Evolutionary conservation across 768 basidiomycete genomes (phyloP), one percentile per base, ranked within the genome.

Genomic region (Auricularia sp.): DNA sequence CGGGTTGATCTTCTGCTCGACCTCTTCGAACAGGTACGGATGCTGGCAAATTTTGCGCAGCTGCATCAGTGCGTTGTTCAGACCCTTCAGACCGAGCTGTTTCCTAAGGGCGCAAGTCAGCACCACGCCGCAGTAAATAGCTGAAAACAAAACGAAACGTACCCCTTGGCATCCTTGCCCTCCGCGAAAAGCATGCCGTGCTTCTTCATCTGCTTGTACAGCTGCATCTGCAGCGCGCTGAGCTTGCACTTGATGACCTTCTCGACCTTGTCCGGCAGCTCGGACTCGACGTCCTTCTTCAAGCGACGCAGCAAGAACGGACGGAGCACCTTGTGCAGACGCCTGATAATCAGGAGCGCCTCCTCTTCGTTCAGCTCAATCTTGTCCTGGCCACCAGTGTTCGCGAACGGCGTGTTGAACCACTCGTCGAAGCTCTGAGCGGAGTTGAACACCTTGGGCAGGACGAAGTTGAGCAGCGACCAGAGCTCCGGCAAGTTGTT

Each of bases 331-430:
- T 98, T 98, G 71, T 97, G 94, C 75, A 93, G 75, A 72, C 97
- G 95, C 64, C 95, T 88, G 72, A 99, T 97, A 72, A 99, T 93
- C 64, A 98, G 88, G 43, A 98, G 81, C 3, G 93, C 91, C 79
- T 99, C 97, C 90, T 98, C 97, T 89, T 99, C 97, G 77, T 96
- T 97, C 79, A 98, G 75, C 80, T 97, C 94, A 72, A 98, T 96
- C 84, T 96, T 97, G 77, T 99, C 97, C 8, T 90, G 89, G 0
- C 91, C 91, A 36, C 96, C 96, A n/a, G 94, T 93, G 75, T 93
- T 98, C 66, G 97, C 96, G 69, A 99, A 99, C 0, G 97, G 97
- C 1, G 96, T 97, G 78, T 98, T 98, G 83, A 98, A 99, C 97
- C 97, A 99, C 72, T 98, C 97, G 71, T 98, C 97, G 74, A 99